These are phyloP conservation scores for Craterostigma plantagineum DNA, from an alignment of 257 asterid species.

Conservation along the genomic window DNA sequence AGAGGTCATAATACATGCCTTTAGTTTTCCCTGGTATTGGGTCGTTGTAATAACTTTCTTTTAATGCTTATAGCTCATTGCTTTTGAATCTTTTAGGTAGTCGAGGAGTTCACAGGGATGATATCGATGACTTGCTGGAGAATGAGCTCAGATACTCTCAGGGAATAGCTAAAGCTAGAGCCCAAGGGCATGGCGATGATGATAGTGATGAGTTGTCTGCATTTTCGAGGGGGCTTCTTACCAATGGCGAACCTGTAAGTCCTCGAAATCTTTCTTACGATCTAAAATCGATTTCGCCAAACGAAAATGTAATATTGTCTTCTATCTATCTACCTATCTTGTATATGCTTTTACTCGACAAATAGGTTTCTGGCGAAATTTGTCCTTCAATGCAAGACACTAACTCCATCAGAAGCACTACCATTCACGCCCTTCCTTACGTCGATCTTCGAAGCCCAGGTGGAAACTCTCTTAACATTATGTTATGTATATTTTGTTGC, in stretches of 20 bases:
- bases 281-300: neutral
- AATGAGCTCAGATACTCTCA: constrained; percentile 47
- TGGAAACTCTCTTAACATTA: constrained; percentile 7
- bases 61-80: constrained; percentile 3
- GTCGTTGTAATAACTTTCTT: too few species aligned
- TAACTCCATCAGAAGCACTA: constrained; percentile 54
- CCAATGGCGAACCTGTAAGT: constrained; percentile 48
- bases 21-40: too few species aligned
- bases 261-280: neutral
- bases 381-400: constrained; percentile 43
- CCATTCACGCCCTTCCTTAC: constrained; percentile 36
- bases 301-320: too few species aligned
- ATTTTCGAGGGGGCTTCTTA: constrained; percentile 56
- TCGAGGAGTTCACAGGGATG: constrained; percentile 68
- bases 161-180: constrained; percentile 34
- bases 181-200: constrained; percentile 58
- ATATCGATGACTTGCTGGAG: constrained; percentile 48
- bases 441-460: constrained; percentile 75
- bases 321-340: too few species aligned
- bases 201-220: constrained; percentile 29
- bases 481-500: constrained; percentile 2
- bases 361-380: constrained; percentile 52
- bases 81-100: constrained; percentile 27
- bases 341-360: constrained; percentile 4
- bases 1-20: constrained; percentile 46